These are phyloP conservation scores for Cystofilobasidium ferigula DNA, from an alignment of 768 basidiomycete species.

Conservation along the genomic window DNA sequence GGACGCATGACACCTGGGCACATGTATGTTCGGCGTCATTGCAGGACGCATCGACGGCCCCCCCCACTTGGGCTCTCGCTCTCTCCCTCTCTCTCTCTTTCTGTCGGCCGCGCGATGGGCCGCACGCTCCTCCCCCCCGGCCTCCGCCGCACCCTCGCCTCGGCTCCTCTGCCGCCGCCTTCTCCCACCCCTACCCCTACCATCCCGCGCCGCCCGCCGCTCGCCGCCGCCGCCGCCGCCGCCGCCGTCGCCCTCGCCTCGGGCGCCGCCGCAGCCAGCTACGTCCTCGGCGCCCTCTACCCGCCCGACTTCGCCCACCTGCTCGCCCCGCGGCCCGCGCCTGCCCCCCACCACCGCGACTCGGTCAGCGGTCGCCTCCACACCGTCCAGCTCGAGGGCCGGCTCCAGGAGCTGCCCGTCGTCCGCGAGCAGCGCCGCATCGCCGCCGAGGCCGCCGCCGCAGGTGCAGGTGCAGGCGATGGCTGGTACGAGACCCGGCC, in stretches of 20 bases:
- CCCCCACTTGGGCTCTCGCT: no score
- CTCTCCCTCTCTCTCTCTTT: no score
- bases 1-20: no score
- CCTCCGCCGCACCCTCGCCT: no score
- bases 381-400: constrained; percentile 52
- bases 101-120: no score
- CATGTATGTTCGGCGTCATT: no score
- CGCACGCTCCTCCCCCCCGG: no score
- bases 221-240: neutral
- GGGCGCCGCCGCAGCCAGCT: constrained; percentile 34
- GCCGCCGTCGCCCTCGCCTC: neutral
- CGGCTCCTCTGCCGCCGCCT: neutral
- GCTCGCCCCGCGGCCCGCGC: constrained; percentile 64
- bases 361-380: constrained; percentile 53
- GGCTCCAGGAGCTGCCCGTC: constrained; percentile 55
- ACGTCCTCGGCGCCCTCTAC: constrained; percentile 54
- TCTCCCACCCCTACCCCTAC: neutral
- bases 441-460: no score
- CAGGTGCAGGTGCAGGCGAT: constrained; percentile 42
- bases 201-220: neutral
- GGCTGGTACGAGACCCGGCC: constrained; percentile 34
- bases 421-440: constrained; percentile 49
- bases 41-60: no score
- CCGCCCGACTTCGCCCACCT: constrained; percentile 57
- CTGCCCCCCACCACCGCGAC: constrained; percentile 54